These are phyloP conservation scores for Yamadazyma mexicana DNA, from an alignment of 1,139 yeast species.

Conservation along the genomic window DNA sequence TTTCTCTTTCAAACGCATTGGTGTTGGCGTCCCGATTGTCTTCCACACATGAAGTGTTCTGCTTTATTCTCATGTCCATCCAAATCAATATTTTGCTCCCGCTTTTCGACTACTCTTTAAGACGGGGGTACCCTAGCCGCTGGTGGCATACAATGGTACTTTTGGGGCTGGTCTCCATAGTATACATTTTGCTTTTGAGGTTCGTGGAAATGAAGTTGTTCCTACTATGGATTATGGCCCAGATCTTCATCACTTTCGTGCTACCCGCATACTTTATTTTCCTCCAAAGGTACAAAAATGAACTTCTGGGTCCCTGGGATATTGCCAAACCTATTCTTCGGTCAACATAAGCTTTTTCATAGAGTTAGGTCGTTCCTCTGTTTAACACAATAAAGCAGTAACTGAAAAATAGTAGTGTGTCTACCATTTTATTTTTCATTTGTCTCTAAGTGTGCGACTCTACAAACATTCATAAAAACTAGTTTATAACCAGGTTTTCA, in stretches of 20 bases:
- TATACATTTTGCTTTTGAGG: constrained; percentile 20
- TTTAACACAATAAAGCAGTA: no score
- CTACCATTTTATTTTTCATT: background rate
- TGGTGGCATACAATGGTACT: constrained; percentile 35
- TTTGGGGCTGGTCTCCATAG: constrained; percentile 20
- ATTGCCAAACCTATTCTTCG: constrained; percentile 66
- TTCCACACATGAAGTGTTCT: constrained; percentile 75
- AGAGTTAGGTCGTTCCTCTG: no score
- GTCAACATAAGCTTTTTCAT: background rate
- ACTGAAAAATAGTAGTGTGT: background rate
- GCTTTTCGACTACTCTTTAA: constrained; percentile 59
- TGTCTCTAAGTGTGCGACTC: background rate
- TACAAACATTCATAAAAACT: background rate
- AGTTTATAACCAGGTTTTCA: background rate
- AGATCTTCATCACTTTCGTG: constrained; percentile 49
- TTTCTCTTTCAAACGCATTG: constrained; percentile 82
- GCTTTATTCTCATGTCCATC: constrained; percentile 73
- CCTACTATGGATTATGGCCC: constrained; percentile 50
- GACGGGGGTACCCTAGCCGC: constrained; percentile 30
- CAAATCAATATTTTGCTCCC: constrained; percentile 75
- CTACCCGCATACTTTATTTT: constrained; percentile 72
- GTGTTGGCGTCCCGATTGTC: constrained; percentile 83
- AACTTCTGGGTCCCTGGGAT: constrained; percentile 94
- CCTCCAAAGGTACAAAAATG: constrained; percentile 80
- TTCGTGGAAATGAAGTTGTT: constrained; percentile 29